Evolutionary conservation across 2,329 filamentous ascomycete species (phyloP), one percentile per base, ranked within the genome.

Genomic region (Monosporascus cannonballus): DNA sequence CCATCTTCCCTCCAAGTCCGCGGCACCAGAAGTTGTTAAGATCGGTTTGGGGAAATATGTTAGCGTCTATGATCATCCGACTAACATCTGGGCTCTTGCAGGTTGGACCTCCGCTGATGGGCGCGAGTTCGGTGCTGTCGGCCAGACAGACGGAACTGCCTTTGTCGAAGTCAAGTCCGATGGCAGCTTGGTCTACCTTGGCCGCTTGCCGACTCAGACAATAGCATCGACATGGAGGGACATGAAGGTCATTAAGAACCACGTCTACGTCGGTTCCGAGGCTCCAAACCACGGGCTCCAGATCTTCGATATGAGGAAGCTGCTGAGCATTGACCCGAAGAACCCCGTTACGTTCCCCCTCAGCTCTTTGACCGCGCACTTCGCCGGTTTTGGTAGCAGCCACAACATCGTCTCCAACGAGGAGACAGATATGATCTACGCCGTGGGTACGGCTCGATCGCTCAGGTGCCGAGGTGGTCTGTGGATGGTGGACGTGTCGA

Each of bases 261-360:
- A 68, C 52, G 65, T 68, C 51, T 64, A 72, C 51, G 68, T 74
- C 51, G 70, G 71, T 37, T 66, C 65, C 58, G 71, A 73, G 56
- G 75, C 77, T 36, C 59, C 63, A 42, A 65, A 71, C 59, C 81
- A 85, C 65, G 77, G 78, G 36, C 75, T 85, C 47, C 82, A 85
- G 66, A 75, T 85, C 66, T 85, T 85, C 61, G 82, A 85, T 66
- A 76, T 84, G 77, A 76, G 71, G 60, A 83, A 78, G 70, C 69
- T 81, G n/a, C 69, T 79, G 50, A 67, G 67, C 38, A 62, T 81
- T 52, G 69, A 76, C 64, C 72, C 73, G 2, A 67, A 64, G 2
- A 66, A 54, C 24, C 75, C 76, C 8, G 67, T 67, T n/a, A 71
- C 63, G 15, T 74, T 75, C 50, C 63, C 77, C 54, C 70, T 73